Conservation (phyloP, 306 rosid species). For the Cicer judaicum region DNA sequence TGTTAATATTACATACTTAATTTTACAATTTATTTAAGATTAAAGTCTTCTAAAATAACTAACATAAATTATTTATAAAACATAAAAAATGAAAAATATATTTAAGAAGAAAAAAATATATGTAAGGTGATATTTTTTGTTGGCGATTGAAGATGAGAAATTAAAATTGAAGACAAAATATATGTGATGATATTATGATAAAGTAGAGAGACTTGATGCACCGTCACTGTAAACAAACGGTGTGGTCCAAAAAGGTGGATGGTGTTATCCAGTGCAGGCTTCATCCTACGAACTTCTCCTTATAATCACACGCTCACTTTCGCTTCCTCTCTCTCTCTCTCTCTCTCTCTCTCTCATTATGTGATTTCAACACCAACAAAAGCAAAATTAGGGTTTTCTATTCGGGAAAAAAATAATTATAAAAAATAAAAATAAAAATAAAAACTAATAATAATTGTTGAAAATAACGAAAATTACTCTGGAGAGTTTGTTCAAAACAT, state of each 20-base stretch:
- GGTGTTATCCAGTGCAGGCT: constrained; percentile 66
- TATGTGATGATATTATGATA: not conserved
- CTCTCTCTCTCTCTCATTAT: constrained; percentile 9
- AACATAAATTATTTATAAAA: too few relatives aligned
- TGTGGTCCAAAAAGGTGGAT: constrained; percentile 37
- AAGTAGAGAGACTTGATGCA: not conserved
- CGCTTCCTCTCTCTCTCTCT: constrained; percentile 47
- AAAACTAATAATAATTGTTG: not conserved
- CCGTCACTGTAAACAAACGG: constrained; percentile 67
- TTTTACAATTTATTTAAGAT: too few relatives aligned
- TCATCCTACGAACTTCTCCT: constrained; percentile 48
- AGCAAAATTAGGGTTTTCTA: constrained; percentile 35
- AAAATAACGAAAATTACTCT: not conserved
- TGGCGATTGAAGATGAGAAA: not conserved
- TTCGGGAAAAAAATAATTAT: not conserved
- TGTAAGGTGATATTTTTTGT: too few relatives aligned
- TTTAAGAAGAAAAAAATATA: too few relatives aligned
- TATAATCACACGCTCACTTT: constrained; percentile 49
- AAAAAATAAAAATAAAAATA: not conserved
- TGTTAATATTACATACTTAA: too few relatives aligned
- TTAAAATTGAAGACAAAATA: constrained; percentile 25
- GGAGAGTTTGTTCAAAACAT: constrained; percentile 42
- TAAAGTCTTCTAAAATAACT: too few relatives aligned
- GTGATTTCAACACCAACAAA: not conserved
- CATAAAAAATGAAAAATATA: too few relatives aligned